phyloP scores from a whole-genome alignment of 495 filamentous ascomycete species.

The Aspergillus saccharolyticus region DNA sequence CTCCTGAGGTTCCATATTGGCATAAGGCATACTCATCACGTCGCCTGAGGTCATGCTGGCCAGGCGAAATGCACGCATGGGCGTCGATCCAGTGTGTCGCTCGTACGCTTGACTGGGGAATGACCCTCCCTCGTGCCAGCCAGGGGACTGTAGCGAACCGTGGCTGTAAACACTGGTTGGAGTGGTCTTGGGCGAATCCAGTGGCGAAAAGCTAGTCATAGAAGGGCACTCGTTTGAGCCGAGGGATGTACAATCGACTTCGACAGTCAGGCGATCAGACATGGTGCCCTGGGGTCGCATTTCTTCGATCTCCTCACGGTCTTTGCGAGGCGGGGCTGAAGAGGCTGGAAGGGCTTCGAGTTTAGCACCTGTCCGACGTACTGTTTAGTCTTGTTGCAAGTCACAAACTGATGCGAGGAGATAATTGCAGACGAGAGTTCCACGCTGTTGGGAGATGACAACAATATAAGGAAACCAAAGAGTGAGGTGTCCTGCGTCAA shows the following conservation, averaged over 20 bases:
- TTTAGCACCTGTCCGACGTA: conserved; percentile 26
- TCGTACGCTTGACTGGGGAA: conserved; percentile 29
- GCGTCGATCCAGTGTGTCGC: conserved; percentile 30
- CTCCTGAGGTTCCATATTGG: conserved; percentile 34
- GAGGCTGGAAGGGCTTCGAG: conserved; percentile 22
- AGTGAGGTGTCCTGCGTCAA: not conserved
- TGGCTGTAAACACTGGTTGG: conserved; percentile 44
- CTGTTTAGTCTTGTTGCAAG: conserved; percentile 15
- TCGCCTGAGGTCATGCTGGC: conserved; percentile 34
- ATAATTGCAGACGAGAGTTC: not conserved
- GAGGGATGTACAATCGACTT: conserved; percentile 41
- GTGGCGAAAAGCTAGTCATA: conserved; percentile 42
- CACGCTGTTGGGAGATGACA: not conserved
- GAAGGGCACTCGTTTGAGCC: conserved; percentile 44
- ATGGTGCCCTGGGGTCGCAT: conserved; percentile 41
- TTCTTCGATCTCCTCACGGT: conserved; percentile 30
- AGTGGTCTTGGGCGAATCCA: conserved; percentile 43
- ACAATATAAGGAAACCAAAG: not conserved
- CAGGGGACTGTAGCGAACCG: conserved; percentile 36
- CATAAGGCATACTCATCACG: conserved; percentile 30
- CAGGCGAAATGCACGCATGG: conserved; percentile 37
- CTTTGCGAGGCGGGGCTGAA: conserved; percentile 19
- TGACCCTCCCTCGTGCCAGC: conserved; percentile 38
- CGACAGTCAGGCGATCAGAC: conserved; percentile 40
- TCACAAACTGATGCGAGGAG: conserved; percentile 11